phyloP scores from a whole-genome alignment of 306 rosid species.

The Rosa chinensis region DNA sequence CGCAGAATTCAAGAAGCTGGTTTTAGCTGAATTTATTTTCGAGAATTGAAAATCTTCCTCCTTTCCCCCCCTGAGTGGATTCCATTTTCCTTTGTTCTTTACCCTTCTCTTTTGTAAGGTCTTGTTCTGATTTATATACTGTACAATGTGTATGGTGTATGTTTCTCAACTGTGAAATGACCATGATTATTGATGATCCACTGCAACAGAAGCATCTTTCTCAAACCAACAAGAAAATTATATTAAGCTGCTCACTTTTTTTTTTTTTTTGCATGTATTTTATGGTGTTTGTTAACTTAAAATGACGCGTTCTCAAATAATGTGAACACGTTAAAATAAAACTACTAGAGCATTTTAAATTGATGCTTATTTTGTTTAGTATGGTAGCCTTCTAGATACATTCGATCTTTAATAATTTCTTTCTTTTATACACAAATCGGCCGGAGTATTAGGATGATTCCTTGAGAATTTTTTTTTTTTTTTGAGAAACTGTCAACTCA shows the following conservation, averaged over 20 bases:
- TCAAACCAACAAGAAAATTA: neutral
- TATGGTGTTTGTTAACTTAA: neutral
- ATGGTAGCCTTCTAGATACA: neutral
- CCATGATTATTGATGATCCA: slow-evolving; percentile 10
- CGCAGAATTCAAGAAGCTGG: slow-evolving; percentile 47
- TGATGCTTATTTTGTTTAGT: neutral
- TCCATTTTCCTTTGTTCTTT: neutral
- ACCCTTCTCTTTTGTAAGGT: neutral
- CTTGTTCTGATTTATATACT: slow-evolving; percentile 5
- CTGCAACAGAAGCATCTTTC: neutral
- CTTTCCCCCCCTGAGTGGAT: neutral
- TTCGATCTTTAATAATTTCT: neutral
- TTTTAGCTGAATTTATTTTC: slow-evolving; percentile 36
- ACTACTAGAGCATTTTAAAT: neutral
- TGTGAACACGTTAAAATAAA: neutral
- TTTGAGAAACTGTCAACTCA: too few relatives aligned
- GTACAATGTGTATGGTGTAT: slow-evolving; percentile 9
- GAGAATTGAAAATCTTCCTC: neutral
- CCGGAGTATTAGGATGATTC: neutral
- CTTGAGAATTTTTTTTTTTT: neutral
- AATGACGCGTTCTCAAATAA: neutral
- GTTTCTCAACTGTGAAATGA: slow-evolving; percentile 3
- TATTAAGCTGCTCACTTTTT: neutral
- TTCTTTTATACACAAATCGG: neutral
- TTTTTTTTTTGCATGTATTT: neutral